A percentile compares a stretch with the other conserved stretches of the same genome.
Evolutionary conservation across 768 basidiomycete species (phyloP).

Genomic region (Suillus weaverae): DNA sequence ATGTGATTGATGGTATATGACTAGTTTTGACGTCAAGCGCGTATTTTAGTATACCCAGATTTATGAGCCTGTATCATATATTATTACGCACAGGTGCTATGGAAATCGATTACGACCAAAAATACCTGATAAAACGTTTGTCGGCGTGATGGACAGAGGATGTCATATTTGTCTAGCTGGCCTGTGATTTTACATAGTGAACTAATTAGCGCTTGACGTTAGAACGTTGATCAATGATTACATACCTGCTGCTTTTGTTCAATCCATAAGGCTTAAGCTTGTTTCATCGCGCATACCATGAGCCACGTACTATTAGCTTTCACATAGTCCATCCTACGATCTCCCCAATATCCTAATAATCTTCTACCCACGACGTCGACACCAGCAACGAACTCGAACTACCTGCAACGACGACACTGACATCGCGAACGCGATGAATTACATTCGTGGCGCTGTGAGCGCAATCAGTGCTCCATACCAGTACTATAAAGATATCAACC

Average conservation of each 20-base stretch:
- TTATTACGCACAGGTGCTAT: not conserved
- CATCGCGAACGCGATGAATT: constrained; percentile 62
- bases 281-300: constrained; percentile 5
- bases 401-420: not conserved
- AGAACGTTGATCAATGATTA: not conserved
- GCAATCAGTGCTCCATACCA: constrained; percentile 86
- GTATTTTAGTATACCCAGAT: not conserved
- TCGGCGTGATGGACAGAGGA: not conserved
- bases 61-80: not conserved
- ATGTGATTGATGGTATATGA: constrained; percentile 6
- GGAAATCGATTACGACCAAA: not conserved
- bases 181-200: not conserved
- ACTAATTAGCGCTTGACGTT: not conserved
- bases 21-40: not conserved
- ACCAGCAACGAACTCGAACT: not conserved
- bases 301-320: not conserved
- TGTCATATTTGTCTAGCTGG: constrained; percentile 1
- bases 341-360: not conserved
- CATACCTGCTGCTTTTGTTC: not conserved
- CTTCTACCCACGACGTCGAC: not conserved
- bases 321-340: not conserved
- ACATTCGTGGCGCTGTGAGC: constrained; percentile 81
- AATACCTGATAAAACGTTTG: not conserved
- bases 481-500: constrained; percentile 93
- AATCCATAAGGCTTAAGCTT: not conserved